Evolutionary conservation across 1,284 basidiomycete species (phyloP).

Genomic region (Cutaneotrichosporon spelunceum): DNA sequence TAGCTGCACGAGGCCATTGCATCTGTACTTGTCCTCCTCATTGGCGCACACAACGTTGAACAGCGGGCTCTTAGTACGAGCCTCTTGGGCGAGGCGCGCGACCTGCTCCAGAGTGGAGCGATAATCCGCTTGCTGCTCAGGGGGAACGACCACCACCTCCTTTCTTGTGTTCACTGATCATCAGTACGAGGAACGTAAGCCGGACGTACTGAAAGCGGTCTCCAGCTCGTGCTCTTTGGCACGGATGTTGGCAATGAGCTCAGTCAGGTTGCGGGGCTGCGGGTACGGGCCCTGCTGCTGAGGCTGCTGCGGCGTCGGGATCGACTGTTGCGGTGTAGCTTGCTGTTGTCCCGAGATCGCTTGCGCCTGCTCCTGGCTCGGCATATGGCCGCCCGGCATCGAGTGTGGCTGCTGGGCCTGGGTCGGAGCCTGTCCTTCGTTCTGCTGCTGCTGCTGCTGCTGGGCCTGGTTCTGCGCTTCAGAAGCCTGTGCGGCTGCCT

Average conservation of each 20-base stretch:
- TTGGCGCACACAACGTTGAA: slow-evolving; percentile 20
- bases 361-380: slow-evolving; percentile 3
- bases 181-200: neutral
- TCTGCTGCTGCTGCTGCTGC: slow-evolving; percentile 11
- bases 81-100: slow-evolving; percentile 13
- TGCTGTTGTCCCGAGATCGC: neutral
- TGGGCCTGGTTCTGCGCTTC: slow-evolving; percentile 13
- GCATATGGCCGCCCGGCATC: neutral
- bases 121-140: slow-evolving; percentile 22
- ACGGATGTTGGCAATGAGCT: slow-evolving; percentile 19
- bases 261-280: slow-evolving; percentile 17
- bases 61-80: slow-evolving; percentile 22
- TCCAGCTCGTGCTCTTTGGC: slow-evolving; percentile 22
- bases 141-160: slow-evolving; percentile 15
- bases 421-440: slow-evolving; percentile 4
- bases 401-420: slow-evolving; percentile 8
- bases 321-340: slow-evolving; percentile 2
- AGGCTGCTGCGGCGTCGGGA: slow-evolving; percentile 8
- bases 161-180: slow-evolving; percentile 19
- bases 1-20: slow-evolving; percentile 18
- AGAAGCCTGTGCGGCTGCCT: slow-evolving; percentile 1
- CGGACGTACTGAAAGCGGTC: slow-evolving; percentile 17
- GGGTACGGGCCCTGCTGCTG: slow-evolving; percentile 16
- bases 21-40: slow-evolving; percentile 17
- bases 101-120: slow-evolving; percentile 15